Percentiles rank a stretch among this genome's conserved stretches.
These are phyloP conservation scores for Zygoascus bituminiphila DNA, from an alignment of 805 yeast species.

Conservation along the genomic window DNA sequence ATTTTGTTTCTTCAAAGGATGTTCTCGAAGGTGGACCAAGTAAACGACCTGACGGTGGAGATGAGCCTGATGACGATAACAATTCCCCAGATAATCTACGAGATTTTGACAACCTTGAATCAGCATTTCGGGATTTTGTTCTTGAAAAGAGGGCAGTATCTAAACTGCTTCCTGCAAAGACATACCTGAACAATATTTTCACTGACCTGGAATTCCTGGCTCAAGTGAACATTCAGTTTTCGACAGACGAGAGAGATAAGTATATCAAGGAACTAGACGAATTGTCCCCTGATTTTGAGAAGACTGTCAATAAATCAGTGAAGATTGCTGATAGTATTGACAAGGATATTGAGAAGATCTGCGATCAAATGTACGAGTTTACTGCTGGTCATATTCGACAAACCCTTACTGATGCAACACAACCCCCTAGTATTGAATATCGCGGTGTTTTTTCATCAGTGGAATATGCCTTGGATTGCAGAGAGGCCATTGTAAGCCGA, in stretches of 20 bases:
- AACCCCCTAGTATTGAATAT: slow-evolving; percentile 45
- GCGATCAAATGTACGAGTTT: slow-evolving; percentile 49
- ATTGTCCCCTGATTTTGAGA: slow-evolving; percentile 58
- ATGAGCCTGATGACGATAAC: slow-evolving; percentile 33
- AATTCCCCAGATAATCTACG: slow-evolving; percentile 24
- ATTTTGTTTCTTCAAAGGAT: slow-evolving; percentile 69
- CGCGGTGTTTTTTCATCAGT: slow-evolving; percentile 56
- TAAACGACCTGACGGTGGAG: slow-evolving; percentile 32
- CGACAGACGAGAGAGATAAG: slow-evolving; percentile 41
- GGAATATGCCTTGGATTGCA: slow-evolving; percentile 63
- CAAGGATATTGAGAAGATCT: slow-evolving; percentile 51
- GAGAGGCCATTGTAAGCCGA: slow-evolving; percentile 54
- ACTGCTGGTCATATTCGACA: slow-evolving; percentile 46
- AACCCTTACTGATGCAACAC: slow-evolving; percentile 47
- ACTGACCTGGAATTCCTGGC: slow-evolving; percentile 57
- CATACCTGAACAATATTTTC: slow-evolving; percentile 63
- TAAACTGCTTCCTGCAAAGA: slow-evolving; percentile 86
- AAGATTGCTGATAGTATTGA: slow-evolving; percentile 53
- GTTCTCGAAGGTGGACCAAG: slow-evolving; percentile 32
- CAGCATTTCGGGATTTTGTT: slow-evolving; percentile 74
- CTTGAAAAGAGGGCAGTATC: slow-evolving; percentile 84
- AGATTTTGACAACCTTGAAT: slow-evolving; percentile 71
- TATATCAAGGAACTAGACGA: slow-evolving; percentile 43
- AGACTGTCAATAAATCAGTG: slow-evolving; percentile 42
- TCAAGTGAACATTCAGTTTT: slow-evolving; percentile 49